Evolutionary conservation across 1,139 yeast species (phyloP), one percentile per base, ranked within the genome.

Genomic region (Candida sp.): DNA sequence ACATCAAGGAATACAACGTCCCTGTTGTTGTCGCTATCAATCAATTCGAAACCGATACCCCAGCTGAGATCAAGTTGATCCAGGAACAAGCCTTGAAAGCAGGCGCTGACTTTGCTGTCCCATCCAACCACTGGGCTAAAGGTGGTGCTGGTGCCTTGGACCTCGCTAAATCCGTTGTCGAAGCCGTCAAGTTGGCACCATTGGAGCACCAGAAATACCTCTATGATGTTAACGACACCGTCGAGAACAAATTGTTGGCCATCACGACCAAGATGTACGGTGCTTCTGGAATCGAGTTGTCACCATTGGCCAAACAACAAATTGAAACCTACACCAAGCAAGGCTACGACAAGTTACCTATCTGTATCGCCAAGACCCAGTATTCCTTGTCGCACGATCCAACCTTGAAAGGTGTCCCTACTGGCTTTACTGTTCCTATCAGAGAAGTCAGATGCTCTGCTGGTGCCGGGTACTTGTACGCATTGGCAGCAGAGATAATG

Each of bases 351-450:
- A 81, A 92, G 69, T 79, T 94, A 66, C 99, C 99, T 55, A 87
- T 94, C 63, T 94, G 99, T 78, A 88, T 94, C 66, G 99, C 99
- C 60, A 94, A 94, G 81, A 94, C 99, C 3, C 99, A 94, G 73
- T 94, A 94, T 76, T 92, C 98, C 17, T 80, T 94, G 62, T 91
- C 98, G 12, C 98, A 93, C 68, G 98, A 94, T 70, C 94, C 98
- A 45, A 80, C 82, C 46, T 81, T 94, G 72, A 92, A 92, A 78
- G 98, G 98, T 70, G 97, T 91, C 40, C 99, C 99, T 59, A 81
- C 89, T 8, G 98, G 96, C 7, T 94, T 93, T 77, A 88, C 84
- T 51, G 90, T 94, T 77, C 99, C 99, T 46, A 90, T 94, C 63
- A 84, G 97, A 69, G 98, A 94, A 62, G 90, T 94, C 58, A 86